phyloP scores from a whole-genome alignment of 2,329 filamentous ascomycete genomes.

The Fusarium protoensiforme region DNA sequence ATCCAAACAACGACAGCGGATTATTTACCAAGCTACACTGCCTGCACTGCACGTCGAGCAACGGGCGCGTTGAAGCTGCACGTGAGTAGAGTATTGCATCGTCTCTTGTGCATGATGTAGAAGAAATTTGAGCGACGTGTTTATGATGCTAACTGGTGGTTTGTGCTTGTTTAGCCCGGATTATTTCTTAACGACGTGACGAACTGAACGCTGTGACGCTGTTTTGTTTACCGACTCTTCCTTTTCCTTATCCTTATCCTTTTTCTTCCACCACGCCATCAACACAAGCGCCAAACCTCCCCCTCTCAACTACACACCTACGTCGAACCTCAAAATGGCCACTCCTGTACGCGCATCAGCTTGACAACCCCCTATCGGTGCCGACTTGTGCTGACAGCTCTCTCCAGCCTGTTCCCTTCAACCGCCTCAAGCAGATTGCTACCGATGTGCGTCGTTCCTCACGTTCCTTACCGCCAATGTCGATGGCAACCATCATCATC shows the following conservation, averaged over 20 bases:
- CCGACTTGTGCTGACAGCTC: slow-evolving; percentile 32
- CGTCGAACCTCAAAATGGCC: slow-evolving; percentile 47
- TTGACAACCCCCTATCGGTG: background rate
- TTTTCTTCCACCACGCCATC: slow-evolving; percentile 36
- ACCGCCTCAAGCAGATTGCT: slow-evolving; percentile 85
- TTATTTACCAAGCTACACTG: slow-evolving; percentile 9
- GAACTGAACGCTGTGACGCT: slow-evolving; percentile 34
- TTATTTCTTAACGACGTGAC: slow-evolving; percentile 41
- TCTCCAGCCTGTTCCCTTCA: slow-evolving; percentile 77
- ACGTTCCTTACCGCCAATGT: slow-evolving; percentile 34
- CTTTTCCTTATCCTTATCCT: slow-evolving; percentile 9
- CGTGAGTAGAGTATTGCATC: slow-evolving; percentile 14
- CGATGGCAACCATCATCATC: slow-evolving; percentile 4
- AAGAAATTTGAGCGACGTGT: slow-evolving; percentile 20
- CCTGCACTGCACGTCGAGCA: slow-evolving; percentile 5
- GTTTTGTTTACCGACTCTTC: slow-evolving; percentile 46
- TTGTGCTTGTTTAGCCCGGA: slow-evolving; percentile 32
- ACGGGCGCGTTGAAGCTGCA: slow-evolving; percentile 16
- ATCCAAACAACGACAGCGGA: slow-evolving; percentile 26
- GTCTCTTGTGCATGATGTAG: slow-evolving; percentile 8
- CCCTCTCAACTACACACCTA: slow-evolving; percentile 28
- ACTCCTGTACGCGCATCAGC: slow-evolving; percentile 47
- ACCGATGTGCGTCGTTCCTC: slow-evolving; percentile 72
- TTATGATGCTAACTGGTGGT: slow-evolving; percentile 25
- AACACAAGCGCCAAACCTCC: slow-evolving; percentile 36